A percentile compares a stretch with the other conserved stretches of the same genome.
Evolutionary conservation across 2,329 filamentous ascomycete species (phyloP).

Genomic region (Pseudogymnoascus sp.): DNA sequence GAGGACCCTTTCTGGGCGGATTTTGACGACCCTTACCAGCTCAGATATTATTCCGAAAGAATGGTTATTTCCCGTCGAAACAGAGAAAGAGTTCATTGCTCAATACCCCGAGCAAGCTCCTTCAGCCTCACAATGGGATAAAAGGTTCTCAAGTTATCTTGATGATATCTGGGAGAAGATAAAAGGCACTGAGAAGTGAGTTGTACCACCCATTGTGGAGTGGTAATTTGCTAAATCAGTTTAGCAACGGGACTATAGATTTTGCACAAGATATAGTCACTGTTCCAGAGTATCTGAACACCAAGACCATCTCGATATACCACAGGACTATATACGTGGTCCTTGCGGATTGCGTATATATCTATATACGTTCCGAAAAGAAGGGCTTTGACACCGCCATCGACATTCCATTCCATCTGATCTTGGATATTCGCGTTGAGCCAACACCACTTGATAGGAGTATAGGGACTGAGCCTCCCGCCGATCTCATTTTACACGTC

Average conservation of each 20-base stretch:
- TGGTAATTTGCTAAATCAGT: background rate
- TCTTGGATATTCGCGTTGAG: background rate
- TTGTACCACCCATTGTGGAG: background rate
- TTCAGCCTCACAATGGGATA: conserved; percentile 8
- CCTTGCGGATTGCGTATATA: background rate
- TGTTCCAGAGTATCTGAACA: background rate
- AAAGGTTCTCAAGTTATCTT: conserved; percentile 1
- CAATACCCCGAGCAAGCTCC: background rate
- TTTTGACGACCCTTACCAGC: background rate
- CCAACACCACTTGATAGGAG: background rate
- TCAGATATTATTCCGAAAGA: background rate
- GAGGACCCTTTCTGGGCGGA: background rate
- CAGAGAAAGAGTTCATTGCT: background rate
- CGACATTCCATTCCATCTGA: background rate
- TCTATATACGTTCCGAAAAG: background rate
- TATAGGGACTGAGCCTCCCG: background rate
- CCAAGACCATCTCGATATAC: background rate
- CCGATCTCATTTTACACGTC: background rate
- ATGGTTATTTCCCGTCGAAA: background rate
- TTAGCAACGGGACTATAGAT: background rate
- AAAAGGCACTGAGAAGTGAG: background rate
- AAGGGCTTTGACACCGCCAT: background rate
- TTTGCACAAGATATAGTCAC: conserved; percentile 3
- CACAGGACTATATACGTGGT: background rate
- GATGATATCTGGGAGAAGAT: background rate